Base-by-base conservation (phyloP, 768 basidiomycete species). In the Omphalotus guepiniiformis region DNA sequence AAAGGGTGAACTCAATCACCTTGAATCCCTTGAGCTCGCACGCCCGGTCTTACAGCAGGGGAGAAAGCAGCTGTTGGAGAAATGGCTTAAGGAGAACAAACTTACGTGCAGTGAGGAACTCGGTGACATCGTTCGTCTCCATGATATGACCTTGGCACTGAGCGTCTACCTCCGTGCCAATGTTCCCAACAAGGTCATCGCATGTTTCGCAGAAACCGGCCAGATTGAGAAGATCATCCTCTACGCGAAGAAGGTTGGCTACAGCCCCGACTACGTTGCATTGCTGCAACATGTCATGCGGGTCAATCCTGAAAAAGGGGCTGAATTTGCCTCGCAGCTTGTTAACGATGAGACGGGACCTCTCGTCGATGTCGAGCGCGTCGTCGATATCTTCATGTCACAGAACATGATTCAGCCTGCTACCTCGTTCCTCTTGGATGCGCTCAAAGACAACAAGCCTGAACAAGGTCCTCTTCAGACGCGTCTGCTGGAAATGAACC, bases 1-100 rank as follows among this genome's bases (percentile, higher is more conserved):
- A 75, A 96, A 94, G 68, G 96, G 96, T 21, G 93, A 96, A 69
- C 80, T 99, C 49, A 99, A 99, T 67, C 93, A 95, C 63, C 79
- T 87, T 7, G 96, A 99, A 65, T 94, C 92, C 12, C 67, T 99
- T 26, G 96, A 99, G 64, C 80, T 99, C 38, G 96, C 96, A 1
- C 82, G 93, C 39, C 96, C 96, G 15, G 96, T 99, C 6, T 71
- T 99, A 37, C 86, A 90, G 55, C 96, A 99, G 69, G 93, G 93
- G 28, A 83, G 93, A 64, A 98, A 99, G 69, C 92, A 97, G 59
- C 72, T 98, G 37, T 73, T 99, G 13, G 96, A 99, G 73, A 98
- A 98, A 60, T 99, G 96, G 96, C 71, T 99, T 52, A 99, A 99
- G 69, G 96, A 99, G 76, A 97, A 96, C 72, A 99, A 98, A 93